These are phyloP conservation scores for Rosa hybrid DNA, from an alignment of 331 rosid species.

Conservation along the genomic window DNA sequence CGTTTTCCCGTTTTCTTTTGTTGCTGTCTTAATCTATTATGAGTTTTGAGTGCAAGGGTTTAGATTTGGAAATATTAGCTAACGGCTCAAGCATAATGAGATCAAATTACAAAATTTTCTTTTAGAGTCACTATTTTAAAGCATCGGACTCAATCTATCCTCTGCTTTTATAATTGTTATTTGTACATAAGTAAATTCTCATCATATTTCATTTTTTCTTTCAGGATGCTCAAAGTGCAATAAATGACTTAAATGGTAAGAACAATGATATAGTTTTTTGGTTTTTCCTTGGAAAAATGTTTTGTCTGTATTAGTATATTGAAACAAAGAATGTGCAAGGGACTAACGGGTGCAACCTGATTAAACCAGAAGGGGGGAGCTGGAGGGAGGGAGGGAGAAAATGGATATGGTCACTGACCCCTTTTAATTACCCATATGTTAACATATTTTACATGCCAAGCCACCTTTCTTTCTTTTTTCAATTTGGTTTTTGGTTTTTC, in stretches of 20 bases:
- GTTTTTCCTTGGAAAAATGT: background rate
- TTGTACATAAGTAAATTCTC: background rate
- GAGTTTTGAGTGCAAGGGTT: constrained; percentile 21
- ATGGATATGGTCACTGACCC: background rate
- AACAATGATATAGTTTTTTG: background rate
- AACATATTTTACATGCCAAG: background rate
- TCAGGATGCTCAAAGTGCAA: constrained; percentile 95
- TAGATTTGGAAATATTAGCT: background rate
- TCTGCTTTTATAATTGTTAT: background rate
- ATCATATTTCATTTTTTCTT: constrained; percentile 19
- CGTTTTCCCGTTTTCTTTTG: background rate
- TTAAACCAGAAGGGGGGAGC: background rate
- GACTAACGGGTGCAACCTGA: background rate
- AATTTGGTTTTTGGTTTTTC: background rate
- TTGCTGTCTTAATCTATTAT: background rate
- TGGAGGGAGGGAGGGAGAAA: background rate
- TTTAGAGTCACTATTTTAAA: background rate
- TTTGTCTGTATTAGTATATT: background rate
- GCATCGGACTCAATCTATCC: background rate
- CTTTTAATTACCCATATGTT: background rate
- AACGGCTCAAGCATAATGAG: background rate
- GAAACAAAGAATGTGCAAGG: background rate
- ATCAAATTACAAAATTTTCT: background rate
- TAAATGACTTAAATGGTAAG: constrained; percentile 96
- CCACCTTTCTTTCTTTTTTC: background rate